Evolutionary conservation across 805 yeast species (phyloP).

Genomic region (Myxozyma lipomycoides): DNA sequence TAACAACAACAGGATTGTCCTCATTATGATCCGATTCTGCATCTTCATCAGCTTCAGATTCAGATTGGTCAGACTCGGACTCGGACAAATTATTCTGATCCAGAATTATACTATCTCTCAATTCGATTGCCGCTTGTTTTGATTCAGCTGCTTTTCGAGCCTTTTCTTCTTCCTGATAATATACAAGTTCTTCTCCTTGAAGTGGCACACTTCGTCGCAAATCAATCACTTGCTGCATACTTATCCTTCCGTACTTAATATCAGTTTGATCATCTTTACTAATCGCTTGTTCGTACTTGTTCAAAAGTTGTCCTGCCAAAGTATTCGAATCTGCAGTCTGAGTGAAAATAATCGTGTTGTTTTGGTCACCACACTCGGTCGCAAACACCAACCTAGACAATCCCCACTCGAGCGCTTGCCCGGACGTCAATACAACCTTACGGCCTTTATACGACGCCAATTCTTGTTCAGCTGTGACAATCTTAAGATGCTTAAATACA

Average conservation of each 20-base stretch:
- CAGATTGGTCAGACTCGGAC: constrained; percentile 18
- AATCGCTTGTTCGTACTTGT: constrained; percentile 7
- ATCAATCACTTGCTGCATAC: constrained; percentile 26
- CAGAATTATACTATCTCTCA: constrained; percentile 40
- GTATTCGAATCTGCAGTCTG: constrained; percentile 54
- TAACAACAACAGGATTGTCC: constrained; percentile 34
- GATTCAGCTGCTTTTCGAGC: constrained; percentile 30
- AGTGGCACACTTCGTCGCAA: constrained; percentile 35
- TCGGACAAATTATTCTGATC: constrained; percentile 30
- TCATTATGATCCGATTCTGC: constrained; percentile 34
- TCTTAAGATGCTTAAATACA: constrained; percentile 63
- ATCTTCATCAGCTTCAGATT: constrained; percentile 30
- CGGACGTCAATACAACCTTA: constrained; percentile 78
- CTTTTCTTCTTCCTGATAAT: constrained; percentile 31
- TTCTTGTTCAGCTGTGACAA: constrained; percentile 53
- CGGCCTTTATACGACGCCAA: constrained; percentile 28
- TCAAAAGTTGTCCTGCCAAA: constrained; percentile 48
- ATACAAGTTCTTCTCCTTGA: constrained; percentile 37
- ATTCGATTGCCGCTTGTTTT: constrained; percentile 35
- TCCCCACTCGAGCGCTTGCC: constrained; percentile 62
- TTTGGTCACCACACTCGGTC: constrained; percentile 52
- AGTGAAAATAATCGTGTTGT: constrained; percentile 66
- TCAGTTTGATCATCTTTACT: constrained; percentile 1
- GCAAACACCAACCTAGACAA: constrained; percentile 42
- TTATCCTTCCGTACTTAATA: constrained; percentile 2